Conservation (phyloP, 1,284 basidiomycete species). For the Leccinum holopus region DNA sequence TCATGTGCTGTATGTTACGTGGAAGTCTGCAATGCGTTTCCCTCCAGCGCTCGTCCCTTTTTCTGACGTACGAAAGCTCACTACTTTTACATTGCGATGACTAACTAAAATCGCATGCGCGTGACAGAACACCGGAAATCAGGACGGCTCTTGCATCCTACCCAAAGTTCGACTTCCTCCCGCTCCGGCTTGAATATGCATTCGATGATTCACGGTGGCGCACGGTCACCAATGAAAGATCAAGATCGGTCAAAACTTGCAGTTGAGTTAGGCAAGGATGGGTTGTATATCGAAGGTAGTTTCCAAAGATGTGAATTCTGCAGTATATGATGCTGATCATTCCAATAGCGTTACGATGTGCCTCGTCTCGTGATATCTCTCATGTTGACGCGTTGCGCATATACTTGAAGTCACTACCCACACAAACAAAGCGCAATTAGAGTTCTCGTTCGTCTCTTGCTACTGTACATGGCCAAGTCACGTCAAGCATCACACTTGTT, state of each 20-base stretch:
- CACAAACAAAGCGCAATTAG: conserved; percentile 66
- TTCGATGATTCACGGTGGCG: conserved; percentile 72
- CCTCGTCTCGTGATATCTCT: conserved; percentile 20
- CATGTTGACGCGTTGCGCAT: conserved; percentile 52
- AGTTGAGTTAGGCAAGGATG: conserved; percentile 53
- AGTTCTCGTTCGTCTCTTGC: conserved; percentile 65
- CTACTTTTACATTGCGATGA: conserved; percentile 8
- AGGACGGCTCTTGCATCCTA: conserved; percentile 45
- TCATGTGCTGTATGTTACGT: conserved; percentile 63
- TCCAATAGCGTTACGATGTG: conserved; percentile 32
- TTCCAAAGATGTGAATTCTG: neutral
- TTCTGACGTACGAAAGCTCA: conserved; percentile 48
- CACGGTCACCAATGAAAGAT: conserved; percentile 37
- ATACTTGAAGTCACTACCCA: conserved; percentile 72
- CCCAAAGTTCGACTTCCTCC: conserved; percentile 54
- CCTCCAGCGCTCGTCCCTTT: too few relatives aligned
- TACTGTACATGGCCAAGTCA: conserved; percentile 63
- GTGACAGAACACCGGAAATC: conserved; percentile 55
- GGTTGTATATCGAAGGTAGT: conserved; percentile 35
- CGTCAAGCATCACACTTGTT: conserved; percentile 71
- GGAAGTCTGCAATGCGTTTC: conserved; percentile 59
- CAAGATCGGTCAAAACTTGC: conserved; percentile 32
- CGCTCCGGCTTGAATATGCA: conserved; percentile 66
- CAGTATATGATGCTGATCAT: conserved; percentile 10
- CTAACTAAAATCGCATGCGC: conserved; percentile 27